Percentiles rank a stretch among this genome's conserved stretches.
These are phyloP conservation scores for Stephanodiscus minutulus DNA, from an alignment of 108 stramenopile species.

Conservation along the genomic window DNA sequence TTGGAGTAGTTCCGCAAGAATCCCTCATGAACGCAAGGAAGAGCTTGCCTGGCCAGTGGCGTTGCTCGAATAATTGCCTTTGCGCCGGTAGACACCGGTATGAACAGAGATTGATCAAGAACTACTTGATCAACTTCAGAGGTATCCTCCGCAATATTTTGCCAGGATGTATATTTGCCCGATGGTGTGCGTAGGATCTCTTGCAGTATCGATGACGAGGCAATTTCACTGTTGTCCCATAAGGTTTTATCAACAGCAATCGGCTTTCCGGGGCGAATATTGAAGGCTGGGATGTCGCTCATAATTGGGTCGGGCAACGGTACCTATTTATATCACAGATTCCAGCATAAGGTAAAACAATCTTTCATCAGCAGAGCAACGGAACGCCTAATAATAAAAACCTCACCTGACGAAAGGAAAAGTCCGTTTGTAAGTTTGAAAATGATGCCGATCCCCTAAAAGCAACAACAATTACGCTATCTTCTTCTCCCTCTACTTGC, in stretches of 20 bases:
- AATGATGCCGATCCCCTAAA: constrained; percentile 86
- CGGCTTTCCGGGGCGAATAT: constrained; percentile 47
- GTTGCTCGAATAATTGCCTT: constrained; percentile 63
- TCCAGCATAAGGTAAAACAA: neutral
- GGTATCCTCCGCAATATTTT: constrained; percentile 13
- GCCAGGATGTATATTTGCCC: constrained; percentile 36
- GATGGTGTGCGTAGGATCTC: constrained; percentile 33
- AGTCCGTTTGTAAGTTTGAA: constrained; percentile 81
- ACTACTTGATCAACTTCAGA: constrained; percentile 8
- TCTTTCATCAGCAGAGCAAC: neutral
- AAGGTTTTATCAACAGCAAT: constrained; percentile 33
- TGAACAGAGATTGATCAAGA: constrained; percentile 18
- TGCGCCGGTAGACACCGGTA: constrained; percentile 53
- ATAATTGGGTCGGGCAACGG: constrained; percentile 68
- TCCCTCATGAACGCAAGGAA: constrained; percentile 80
- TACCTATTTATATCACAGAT: constrained; percentile 29
- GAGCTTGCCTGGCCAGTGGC: constrained; percentile 65
- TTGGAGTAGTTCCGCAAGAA: constrained; percentile 70
- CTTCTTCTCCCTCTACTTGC: constrained; percentile 83
- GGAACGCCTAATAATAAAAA: neutral
- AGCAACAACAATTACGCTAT: constrained; percentile 86
- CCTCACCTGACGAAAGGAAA: constrained; percentile 67
- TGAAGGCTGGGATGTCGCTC: constrained; percentile 55
- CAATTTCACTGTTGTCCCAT: constrained; percentile 44
- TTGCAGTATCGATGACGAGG: constrained; percentile 27